Base-by-base conservation (phyloP, 208 protist genomes). In the Willaertia magna region DNA sequence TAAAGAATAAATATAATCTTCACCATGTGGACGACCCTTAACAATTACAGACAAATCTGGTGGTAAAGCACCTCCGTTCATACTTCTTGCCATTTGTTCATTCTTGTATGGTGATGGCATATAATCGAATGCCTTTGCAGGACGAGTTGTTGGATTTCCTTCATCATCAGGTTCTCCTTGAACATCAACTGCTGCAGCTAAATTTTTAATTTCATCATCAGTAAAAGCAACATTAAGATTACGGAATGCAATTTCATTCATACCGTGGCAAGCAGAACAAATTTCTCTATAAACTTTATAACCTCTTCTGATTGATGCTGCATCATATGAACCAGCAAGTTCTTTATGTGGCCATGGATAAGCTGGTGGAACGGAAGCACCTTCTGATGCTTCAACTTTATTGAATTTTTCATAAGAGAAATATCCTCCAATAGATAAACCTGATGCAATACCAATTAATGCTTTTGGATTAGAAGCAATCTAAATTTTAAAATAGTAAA, bases 261-360 rank as follows among this genome's bases (percentile, higher is more conserved):
- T 91, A 46, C 92, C 91, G 93, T 99, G 97, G 92, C 97, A 99
- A n/a, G 97, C 94, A 26, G 94, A 92, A 89, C 98, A 99, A 6
- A 99, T 96, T 89, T 99, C 93, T 49, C 94, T 97, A 92, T 98
- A 99, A 75, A 99, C 97, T 90, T 98, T 93, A 84, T 96, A 94
- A 43, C 97, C 97, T 87, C 97, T 95, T 85, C 97, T 95, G 40
- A 99, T 94, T 79, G 89, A 89, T 79, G 18, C 34, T 6, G 83
- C 43, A 83, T 83, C 78, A 47, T n/a, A 83, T 18, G 46, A 55
- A n/a, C 43, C 78, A 39, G 26, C 43, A 4, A 42, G 22, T 55
- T 42, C 78, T 14, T 83, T 83, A 26, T 83, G 78, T 39, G 18
- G 12, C 43, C 43, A 83, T 55, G 78, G 78, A 43, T 83, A 42